Evolutionary conservation across 495 filamentous ascomycete species (phyloP), one percentile per base, ranked within the genome.

Genomic region (Poronia punctata): DNA sequence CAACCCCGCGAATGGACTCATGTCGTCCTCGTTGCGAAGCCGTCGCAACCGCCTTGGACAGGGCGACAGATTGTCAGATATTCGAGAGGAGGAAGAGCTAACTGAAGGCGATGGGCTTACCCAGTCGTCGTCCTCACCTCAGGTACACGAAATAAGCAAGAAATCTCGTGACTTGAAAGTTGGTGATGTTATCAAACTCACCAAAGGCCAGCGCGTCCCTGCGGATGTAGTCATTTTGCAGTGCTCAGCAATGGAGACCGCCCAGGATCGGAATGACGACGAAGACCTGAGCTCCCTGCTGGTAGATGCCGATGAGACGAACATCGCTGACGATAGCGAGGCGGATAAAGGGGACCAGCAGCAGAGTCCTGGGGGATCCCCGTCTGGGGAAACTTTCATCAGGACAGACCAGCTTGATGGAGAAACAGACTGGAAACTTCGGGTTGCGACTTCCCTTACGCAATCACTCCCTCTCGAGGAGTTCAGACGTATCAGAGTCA

Each of bases 361-460:
- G 22, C 35, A 44, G 18, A 10, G 28, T 23, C 36, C 52, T 23
- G 56, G 49, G 48, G 62, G 46, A 17, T 52, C 60, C 22, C 57
- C 70, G 15, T 69, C 75, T 14, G 88, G 88, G 23, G 93, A 99
- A 54, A 86, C 93, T 1, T 99, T 99, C 48, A 96, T 99, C 47
- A 77, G 90, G 28, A 99, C 93, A 2, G 93, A 99, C 59, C 93
- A 99, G 57, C 74, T 99, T 7, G 93, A 99, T 50, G 93, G 93
- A 41, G 93, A 99, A 63, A 99, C 93, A 6, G 93, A 99, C 52
- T 99, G 93, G 93, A 99, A 99, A 62, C 70, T 99, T 24, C 80
- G 93, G 4, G 59, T 97, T 3, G 87, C 90, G 2, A 88, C 89
- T 6, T 73, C 83, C 0, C 57, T 95, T 9, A 88, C 88, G 0